These are phyloP conservation scores for Aspergillus chevalieri DNA, from an alignment of 2,329 filamentous ascomycete species.

Conservation along the genomic window DNA sequence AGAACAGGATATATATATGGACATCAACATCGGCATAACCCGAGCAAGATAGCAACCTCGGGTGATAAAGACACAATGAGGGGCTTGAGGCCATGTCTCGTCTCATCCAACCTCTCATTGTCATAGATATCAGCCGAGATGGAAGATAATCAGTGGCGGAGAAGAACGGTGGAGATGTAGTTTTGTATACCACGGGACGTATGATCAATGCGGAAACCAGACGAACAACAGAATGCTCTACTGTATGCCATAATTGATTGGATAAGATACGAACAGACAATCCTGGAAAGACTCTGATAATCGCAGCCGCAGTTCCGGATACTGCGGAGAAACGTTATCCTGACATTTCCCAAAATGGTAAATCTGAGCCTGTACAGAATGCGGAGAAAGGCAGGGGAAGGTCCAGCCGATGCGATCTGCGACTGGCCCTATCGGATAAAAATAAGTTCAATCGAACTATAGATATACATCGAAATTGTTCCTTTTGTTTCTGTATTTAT, in stretches of 20 bases:
- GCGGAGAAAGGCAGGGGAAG: slow-evolving; percentile 9
- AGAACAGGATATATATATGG: not conserved
- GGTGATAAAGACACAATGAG: not conserved
- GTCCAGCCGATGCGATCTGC: slow-evolving; percentile 6
- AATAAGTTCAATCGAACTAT: no score
- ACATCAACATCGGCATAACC: not conserved
- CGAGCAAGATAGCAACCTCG: not conserved
- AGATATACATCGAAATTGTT: no score
- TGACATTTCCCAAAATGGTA: not conserved
- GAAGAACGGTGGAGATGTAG: not conserved
- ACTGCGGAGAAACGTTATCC: not conserved
- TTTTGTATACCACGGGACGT: no score
- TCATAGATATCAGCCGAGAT: not conserved
- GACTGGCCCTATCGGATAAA: no score
- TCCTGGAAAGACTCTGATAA: not conserved
- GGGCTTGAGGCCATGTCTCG: no score
- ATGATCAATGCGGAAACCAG: not conserved
- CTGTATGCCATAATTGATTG: not conserved
- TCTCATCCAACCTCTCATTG: no score
- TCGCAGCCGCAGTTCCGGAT: not conserved
- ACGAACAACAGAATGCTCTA: not conserved
- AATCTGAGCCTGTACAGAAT: slow-evolving; percentile 2
- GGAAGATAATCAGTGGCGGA: not conserved
- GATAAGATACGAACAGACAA: not conserved
- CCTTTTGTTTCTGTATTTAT: no score